A percentile compares a stretch with the other conserved stretches of the same genome.
phyloP scores from a whole-genome alignment of 2,329 filamentous ascomycete genomes.

The Alternaria infectoria region DNA sequence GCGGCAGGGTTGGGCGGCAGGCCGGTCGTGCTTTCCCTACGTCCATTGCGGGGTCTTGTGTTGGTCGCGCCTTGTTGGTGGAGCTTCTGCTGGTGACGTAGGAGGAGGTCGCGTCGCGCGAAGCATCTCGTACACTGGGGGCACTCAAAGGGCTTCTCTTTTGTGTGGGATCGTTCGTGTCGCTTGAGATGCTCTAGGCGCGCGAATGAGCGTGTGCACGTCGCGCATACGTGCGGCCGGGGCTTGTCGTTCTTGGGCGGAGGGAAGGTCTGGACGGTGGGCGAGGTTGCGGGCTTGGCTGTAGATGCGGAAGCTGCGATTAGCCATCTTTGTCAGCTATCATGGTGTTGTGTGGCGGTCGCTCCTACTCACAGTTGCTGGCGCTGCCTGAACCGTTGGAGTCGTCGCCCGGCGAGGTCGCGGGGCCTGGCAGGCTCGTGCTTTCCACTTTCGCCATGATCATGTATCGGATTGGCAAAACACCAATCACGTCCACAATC shows the following conservation, averaged over 20 bases:
- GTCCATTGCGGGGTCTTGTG: conserved; percentile 78
- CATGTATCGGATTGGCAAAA: conserved; percentile 18
- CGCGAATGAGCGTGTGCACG: conserved; percentile 90
- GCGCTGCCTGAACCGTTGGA: conserved; percentile 36
- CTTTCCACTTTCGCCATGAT: conserved; percentile 35
- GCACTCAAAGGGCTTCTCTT: conserved; percentile 98
- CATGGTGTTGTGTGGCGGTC: background rate
- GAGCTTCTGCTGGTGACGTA: conserved; percentile 97
- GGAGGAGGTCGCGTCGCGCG: conserved; percentile 85
- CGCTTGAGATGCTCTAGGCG: conserved; percentile 95
- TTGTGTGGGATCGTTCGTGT: conserved; percentile 96
- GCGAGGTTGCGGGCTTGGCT: conserved; percentile 39
- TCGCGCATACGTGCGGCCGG: conserved; percentile 89
- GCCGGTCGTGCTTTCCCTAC: conserved; percentile 84
- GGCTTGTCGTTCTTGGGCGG: conserved; percentile 97
- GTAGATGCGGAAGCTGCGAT: conserved; percentile 40
- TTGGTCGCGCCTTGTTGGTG: conserved; percentile 92
- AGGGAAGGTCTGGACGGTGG: conserved; percentile 60
- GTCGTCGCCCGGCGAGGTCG: conserved; percentile 37
- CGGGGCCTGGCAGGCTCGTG: conserved; percentile 35
- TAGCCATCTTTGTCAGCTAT: conserved; percentile 25
- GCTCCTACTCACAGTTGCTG: conserved; percentile 40
- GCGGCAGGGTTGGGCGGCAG: conserved; percentile 71
- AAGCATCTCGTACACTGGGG: conserved; percentile 95
- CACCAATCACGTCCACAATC: conserved; percentile 15